Base-by-base conservation (phyloP, 2,329 filamentous ascomycete genomes). In the Malbranchea cinnamomea region DNA sequence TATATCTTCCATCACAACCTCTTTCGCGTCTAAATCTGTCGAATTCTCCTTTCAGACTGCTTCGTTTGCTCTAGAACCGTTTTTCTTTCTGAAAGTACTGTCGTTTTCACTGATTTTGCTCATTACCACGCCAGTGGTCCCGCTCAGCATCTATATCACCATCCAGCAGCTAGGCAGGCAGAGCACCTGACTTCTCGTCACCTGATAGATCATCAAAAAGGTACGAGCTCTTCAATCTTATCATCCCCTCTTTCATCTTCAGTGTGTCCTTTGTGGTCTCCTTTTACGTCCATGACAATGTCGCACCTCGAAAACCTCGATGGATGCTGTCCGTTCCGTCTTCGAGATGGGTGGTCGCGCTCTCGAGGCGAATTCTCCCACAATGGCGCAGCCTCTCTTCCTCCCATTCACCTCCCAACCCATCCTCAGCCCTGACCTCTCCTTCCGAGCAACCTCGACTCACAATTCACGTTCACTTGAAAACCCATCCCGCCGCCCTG, bases 151-250 rank as follows among this genome's bases (percentile, higher is more conserved):
- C 37, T 39, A 39, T 36, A 39, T 37, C 34, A 30, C 24, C 33
- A 31, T 3, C 23, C 33, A 32, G 23, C 26, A 33, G 22, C 33
- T 22, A 28, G 30, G 23, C 26, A 33, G 22, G 30, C 23, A 28
- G 30, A 37, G 9, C 37, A 39, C 28, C 30, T 39, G 37, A 36
- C 36, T 34, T 41, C 31, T 40, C 33, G 37, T 35, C 34, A 35
- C 39, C 36, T 39, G 37, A 39, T 39, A 37, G 23, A 35, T 32
- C 34, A 37, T 37, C 37, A 37, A 33, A 34, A 29, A 33, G 30
- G 34, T 20, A 33, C 26, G 22, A 23, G 17, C 25, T 23, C 21
- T 13, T 13, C 31, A 36, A 28, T 30, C 22, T 28, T 13, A 30
- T 36, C 29, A 25, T 21, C 21, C 28, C 30, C 33, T 31, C 31